These are phyloP conservation scores for Aurantiochytrium sp. DNA, from an alignment of 108 stramenopile species.

Conservation along the genomic window DNA sequence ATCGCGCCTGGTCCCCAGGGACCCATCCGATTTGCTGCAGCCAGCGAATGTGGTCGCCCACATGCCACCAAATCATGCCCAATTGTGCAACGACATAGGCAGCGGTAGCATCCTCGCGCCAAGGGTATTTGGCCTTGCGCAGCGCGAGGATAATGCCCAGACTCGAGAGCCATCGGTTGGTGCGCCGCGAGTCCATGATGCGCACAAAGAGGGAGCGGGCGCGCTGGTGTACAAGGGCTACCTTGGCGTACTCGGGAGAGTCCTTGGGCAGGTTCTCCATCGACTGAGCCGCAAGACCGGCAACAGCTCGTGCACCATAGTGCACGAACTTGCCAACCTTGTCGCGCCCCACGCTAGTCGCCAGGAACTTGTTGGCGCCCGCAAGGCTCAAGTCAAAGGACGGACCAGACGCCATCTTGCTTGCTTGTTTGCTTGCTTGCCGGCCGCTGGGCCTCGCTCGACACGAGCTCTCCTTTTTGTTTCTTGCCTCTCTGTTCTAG, in stretches of 20 bases:
- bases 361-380: not conserved
- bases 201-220: not conserved
- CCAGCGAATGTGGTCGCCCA: constrained; percentile 17
- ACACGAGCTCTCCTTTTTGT: no score
- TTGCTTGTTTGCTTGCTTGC: no score
- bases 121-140: not conserved
- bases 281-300: not conserved
- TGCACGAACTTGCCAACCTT: constrained; percentile 14
- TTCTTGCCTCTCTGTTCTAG: no score
- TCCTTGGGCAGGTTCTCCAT: not conserved
- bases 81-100: not conserved
- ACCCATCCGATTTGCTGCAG: not conserved
- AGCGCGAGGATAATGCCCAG: not conserved
- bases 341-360: not conserved
- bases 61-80: not conserved
- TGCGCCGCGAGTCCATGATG: constrained; percentile 12
- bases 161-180: not conserved
- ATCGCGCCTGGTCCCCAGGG: not conserved
- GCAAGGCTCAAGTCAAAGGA: not conserved
- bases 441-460: no score
- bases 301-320: not conserved
- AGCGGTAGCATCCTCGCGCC: not conserved
- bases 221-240: not conserved
- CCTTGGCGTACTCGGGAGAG: not conserved
- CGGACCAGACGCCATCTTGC: not conserved